Evolutionary conservation across 805 yeast species (phyloP).

Genomic region (Cyberlindnera subsufficiens): DNA sequence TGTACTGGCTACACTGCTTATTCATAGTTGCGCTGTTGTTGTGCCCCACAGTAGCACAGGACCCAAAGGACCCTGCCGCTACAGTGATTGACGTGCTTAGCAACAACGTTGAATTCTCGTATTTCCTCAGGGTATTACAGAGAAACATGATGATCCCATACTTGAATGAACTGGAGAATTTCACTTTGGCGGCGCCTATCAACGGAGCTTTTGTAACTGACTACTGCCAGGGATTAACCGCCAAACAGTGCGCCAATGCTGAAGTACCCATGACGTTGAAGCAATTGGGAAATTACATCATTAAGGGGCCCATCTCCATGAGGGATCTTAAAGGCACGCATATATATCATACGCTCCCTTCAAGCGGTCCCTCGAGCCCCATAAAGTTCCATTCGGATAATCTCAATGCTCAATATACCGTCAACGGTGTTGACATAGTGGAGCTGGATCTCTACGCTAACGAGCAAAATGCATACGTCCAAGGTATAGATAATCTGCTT

Average conservation of each 20-base stretch:
- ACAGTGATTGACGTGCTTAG: slow-evolving; percentile 69
- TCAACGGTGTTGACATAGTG: slow-evolving; percentile 44
- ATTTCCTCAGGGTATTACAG: slow-evolving; percentile 57
- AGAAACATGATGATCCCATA: slow-evolving; percentile 54
- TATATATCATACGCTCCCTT: neutral
- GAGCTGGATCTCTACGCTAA: slow-evolving; percentile 54
- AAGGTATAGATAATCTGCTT: slow-evolving; percentile 49
- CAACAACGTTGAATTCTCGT: slow-evolving; percentile 59
- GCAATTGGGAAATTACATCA: slow-evolving; percentile 27
- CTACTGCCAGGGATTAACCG: neutral
- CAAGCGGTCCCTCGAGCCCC: slow-evolving; percentile 22
- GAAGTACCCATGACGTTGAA: neutral
- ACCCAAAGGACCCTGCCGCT: slow-evolving; percentile 13
- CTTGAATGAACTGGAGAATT: slow-evolving; percentile 52
- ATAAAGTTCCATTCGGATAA: slow-evolving; percentile 17
- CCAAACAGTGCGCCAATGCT: neutral
- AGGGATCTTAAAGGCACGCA: slow-evolving; percentile 25
- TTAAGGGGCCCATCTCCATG: slow-evolving; percentile 27
- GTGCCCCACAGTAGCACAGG: no score
- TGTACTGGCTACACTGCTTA: no score
- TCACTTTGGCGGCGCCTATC: slow-evolving; percentile 75
- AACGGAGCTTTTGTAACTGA: slow-evolving; percentile 61
- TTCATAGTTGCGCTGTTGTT: no score
- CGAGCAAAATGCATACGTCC: slow-evolving; percentile 60
- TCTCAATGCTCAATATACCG: slow-evolving; percentile 20